These are phyloP conservation scores for Striga hermonthica DNA, from an alignment of 305 asterid genomes.

Conservation along the genomic window DNA sequence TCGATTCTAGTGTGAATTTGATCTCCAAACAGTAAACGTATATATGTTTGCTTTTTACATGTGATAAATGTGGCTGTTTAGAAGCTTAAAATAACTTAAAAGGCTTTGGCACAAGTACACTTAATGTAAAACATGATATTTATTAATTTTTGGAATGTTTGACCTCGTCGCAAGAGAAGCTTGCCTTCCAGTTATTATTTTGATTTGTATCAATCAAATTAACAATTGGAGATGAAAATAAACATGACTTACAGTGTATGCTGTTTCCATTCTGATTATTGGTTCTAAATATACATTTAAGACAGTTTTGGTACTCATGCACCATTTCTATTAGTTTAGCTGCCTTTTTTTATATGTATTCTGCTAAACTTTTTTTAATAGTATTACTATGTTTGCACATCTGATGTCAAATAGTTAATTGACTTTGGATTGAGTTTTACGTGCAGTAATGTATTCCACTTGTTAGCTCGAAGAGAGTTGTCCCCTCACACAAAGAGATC, in stretches of 20 bases:
- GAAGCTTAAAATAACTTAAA: conserved; percentile 7
- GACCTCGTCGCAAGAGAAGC: not conserved
- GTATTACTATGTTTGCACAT: not conserved
- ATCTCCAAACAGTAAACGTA: conserved; percentile 8
- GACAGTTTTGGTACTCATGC: conserved; percentile 12
- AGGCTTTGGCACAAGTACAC: not conserved
- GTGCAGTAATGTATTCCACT: conserved; percentile 59
- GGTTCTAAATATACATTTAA: conserved; percentile 18
- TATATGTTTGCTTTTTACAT: conserved; percentile 8
- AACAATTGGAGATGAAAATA: conserved; percentile 5
- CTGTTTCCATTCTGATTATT: not conserved
- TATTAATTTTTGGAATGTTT: not conserved
- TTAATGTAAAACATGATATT: not conserved
- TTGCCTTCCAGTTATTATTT: conserved; percentile 9
- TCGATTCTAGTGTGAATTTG: conserved; percentile 2
- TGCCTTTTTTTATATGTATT: not conserved
- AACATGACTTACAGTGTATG: not conserved
- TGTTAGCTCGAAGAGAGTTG: conserved; percentile 82
- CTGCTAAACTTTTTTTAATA: conserved; percentile 4
- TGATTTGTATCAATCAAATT: not conserved
- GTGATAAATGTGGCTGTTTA: conserved; percentile 6
- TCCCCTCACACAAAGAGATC: conserved; percentile 67
- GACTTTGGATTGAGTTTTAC: conserved; percentile 33
- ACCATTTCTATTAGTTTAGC: not conserved
- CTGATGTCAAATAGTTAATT: conserved; percentile 9